Evolutionary conservation across 2,329 filamentous ascomycete species (phyloP).

Genomic region (Coniochaeta sp.): DNA sequence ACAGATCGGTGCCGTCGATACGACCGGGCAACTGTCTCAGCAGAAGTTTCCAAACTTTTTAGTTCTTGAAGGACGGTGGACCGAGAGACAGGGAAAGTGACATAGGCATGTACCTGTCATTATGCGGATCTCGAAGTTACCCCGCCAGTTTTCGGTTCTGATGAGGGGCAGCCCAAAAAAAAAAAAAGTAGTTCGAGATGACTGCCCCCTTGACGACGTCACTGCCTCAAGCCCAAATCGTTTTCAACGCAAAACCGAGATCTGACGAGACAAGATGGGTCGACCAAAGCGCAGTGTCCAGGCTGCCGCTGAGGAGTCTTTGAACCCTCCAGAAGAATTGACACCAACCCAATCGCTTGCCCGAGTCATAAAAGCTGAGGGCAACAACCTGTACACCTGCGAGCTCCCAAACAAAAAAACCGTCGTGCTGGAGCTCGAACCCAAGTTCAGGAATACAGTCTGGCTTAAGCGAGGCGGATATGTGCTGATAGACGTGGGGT

Average conservation of each 20-base stretch:
- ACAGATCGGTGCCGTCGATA: too few species aligned
- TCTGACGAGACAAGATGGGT: constrained; percentile 45
- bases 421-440: constrained; percentile 71
- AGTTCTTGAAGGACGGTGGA: too few species aligned
- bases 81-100: too few species aligned
- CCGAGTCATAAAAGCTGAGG: constrained; percentile 71
- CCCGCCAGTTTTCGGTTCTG: too few species aligned
- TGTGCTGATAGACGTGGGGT: constrained; percentile 68
- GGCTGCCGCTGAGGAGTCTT: constrained; percentile 67
- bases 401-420: constrained; percentile 58
- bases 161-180: background rate
- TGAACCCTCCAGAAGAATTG: constrained; percentile 50
- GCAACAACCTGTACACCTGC: constrained; percentile 83
- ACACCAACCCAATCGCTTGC: constrained; percentile 61
- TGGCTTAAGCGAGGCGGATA: constrained; percentile 89
- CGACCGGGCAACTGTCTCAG: too few species aligned
- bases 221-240: background rate
- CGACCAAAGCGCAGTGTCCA: constrained; percentile 70
- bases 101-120: too few species aligned
- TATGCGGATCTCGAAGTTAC: too few species aligned
- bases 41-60: too few species aligned
- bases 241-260: background rate
- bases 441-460: constrained; percentile 82
- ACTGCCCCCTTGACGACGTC: background rate
- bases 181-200: too few species aligned